Conservation (phyloP, 345 rosid species). For the Salix viminalis region DNA sequence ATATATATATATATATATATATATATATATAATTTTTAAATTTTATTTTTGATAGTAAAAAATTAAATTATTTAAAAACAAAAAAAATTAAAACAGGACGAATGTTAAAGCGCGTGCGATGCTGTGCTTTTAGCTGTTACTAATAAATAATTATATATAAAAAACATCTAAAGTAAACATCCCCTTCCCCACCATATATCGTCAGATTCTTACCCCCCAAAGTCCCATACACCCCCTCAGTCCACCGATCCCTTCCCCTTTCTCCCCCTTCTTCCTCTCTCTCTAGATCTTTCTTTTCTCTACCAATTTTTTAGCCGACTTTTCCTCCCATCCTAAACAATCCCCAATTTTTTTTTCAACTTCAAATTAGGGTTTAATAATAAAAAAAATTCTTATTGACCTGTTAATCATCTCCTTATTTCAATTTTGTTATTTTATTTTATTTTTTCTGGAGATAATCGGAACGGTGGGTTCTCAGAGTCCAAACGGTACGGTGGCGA, state of each 20-base stretch:
- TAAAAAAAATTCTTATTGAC: background rate
- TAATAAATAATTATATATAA: background rate
- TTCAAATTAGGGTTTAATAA: background rate
- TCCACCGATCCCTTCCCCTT: background rate
- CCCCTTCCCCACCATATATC: background rate
- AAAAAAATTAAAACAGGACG: too few relatives aligned
- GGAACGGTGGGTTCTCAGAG: slow-evolving; percentile 18
- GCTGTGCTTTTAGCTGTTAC: background rate
- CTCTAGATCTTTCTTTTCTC: background rate
- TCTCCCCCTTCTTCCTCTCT: background rate
- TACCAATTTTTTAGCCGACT: background rate
- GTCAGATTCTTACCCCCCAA: background rate
- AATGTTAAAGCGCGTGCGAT: background rate
- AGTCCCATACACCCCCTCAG: too few relatives aligned
- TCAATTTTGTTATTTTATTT: background rate
- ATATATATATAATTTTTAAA: too few relatives aligned
- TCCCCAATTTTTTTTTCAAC: background rate
- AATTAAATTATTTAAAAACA: too few relatives aligned
- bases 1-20: too few relatives aligned
- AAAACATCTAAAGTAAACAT: background rate
- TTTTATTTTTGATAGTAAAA: too few relatives aligned
- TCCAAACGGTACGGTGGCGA: background rate
- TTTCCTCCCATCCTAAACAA: background rate
- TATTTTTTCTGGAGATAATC: background rate
- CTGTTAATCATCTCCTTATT: background rate